Conservation (phyloP, 306 rosid genomes). For the Begonia loranthoides region DNA sequence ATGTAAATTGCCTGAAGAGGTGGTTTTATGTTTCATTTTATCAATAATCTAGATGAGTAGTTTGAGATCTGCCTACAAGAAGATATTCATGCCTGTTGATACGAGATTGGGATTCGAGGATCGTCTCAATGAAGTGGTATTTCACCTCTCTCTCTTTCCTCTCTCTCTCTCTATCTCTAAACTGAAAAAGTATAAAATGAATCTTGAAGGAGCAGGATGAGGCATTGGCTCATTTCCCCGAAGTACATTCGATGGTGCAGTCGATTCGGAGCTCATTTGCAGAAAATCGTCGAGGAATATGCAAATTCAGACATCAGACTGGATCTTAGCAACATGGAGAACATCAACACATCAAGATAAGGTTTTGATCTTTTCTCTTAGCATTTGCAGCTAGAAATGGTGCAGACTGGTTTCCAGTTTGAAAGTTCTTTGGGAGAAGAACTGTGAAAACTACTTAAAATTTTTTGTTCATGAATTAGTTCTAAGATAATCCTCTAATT, state of each 20-base stretch:
- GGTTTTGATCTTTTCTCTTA: no score
- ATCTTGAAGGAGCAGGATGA: slow-evolving; percentile 58
- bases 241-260: slow-evolving; percentile 42
- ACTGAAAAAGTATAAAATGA: slow-evolving; percentile 1
- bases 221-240: slow-evolving; percentile 37
- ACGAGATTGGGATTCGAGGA: slow-evolving; percentile 50
- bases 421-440: no score
- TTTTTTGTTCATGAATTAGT: no score
- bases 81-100: slow-evolving; percentile 57
- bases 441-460: no score
- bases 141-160: slow-evolving; percentile 2
- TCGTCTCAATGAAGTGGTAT: slow-evolving; percentile 74
- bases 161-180: background rate
- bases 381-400: no score
- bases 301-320: slow-evolving; percentile 60
- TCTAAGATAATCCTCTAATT: no score
- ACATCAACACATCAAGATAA: no score
- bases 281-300: slow-evolving; percentile 64
- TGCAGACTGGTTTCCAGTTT: no score
- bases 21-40: background rate
- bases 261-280: slow-evolving; percentile 49
- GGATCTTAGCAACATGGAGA: slow-evolving; percentile 16
- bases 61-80: slow-evolving; percentile 61
- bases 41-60: slow-evolving; percentile 43
- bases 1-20: slow-evolving; percentile 3